Evolutionary conservation across 148 eudicot species (phyloP).

Genomic region (Camellia sinensis): DNA sequence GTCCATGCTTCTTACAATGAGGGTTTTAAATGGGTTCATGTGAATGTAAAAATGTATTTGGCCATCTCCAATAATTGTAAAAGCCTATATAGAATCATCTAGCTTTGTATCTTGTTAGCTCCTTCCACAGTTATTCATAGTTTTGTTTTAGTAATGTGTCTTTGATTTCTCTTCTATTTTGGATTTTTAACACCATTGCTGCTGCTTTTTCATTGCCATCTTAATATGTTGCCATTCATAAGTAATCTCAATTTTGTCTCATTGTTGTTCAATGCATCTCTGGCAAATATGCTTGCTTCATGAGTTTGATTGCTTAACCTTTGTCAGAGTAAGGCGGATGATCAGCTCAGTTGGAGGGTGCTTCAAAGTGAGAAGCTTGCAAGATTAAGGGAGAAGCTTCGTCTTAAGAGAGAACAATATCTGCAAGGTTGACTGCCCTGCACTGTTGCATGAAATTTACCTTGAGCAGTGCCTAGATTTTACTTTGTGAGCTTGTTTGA

Average conservation of each 20-base stretch:
- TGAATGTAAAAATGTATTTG: neutral
- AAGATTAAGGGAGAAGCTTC: conserved; percentile 72
- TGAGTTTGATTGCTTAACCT: neutral
- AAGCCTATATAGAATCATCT: neutral
- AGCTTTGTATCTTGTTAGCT: neutral
- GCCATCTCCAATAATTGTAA: neutral
- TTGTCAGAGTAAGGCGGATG: conserved; percentile 79
- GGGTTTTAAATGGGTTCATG: neutral
- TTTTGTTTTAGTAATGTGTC: neutral
- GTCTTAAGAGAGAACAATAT: conserved; percentile 52
- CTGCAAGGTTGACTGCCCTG: conserved; percentile 46
- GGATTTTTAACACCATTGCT: neutral
- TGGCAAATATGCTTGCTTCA: neutral
- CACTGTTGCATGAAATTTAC: neutral
- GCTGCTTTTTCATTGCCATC: neutral
- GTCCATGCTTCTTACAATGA: neutral
- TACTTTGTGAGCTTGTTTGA: conserved; percentile 5
- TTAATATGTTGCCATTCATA: neutral
- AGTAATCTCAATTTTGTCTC: neutral
- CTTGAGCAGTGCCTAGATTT: neutral
- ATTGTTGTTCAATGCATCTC: conserved; percentile 13
- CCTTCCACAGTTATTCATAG: neutral
- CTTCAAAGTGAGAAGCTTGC: conserved; percentile 73
- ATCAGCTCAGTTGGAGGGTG: conserved; percentile 79
- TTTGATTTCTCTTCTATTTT: neutral